Conservation (phyloP, 2,329 filamentous ascomycete genomes). For the Microcyclospora tardicrescens region DNA sequence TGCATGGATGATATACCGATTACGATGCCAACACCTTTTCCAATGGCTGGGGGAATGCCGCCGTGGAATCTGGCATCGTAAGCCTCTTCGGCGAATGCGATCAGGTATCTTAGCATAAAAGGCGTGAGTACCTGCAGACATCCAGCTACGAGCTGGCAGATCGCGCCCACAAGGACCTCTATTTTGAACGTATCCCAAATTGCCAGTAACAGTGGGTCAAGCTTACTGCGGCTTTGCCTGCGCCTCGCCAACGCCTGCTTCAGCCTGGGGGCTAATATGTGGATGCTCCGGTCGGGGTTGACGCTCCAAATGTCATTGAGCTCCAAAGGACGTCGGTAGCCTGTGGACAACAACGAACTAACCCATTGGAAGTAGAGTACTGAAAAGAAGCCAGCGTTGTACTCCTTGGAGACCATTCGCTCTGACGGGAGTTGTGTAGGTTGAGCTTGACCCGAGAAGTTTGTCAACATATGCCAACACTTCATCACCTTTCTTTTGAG, state of each 20-base stretch:
- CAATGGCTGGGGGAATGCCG: neutral
- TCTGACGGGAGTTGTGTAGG: constrained; percentile 41
- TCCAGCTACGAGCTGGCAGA: constrained; percentile 55
- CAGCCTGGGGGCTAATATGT: constrained; percentile 52
- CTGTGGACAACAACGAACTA: constrained; percentile 64
- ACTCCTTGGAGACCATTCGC: constrained; percentile 48
- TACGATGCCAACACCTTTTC: constrained; percentile 33
- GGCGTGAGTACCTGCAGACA: constrained; percentile 64
- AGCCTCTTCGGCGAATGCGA: constrained; percentile 32
- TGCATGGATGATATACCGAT: neutral
- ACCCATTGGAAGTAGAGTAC: constrained; percentile 75
- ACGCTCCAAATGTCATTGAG: constrained; percentile 73
- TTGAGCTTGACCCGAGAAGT: constrained; percentile 2
- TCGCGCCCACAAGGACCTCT: constrained; percentile 69
- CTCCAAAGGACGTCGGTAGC: constrained; percentile 73
- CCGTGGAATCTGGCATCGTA: neutral
- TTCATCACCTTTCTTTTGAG: too few relatives aligned
- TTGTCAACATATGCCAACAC: too few relatives aligned
- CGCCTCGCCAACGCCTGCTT: constrained; percentile 55
- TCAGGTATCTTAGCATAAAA: constrained; percentile 72
- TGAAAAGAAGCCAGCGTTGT: constrained; percentile 59
- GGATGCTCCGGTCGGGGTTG: constrained; percentile 61
- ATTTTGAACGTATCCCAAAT: constrained; percentile 69
- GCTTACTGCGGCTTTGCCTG: constrained; percentile 52
- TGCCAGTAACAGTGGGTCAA: constrained; percentile 62